Conservation (phyloP, 176 grass and related monocot species). For the Cenchrus purpureus region DNA sequence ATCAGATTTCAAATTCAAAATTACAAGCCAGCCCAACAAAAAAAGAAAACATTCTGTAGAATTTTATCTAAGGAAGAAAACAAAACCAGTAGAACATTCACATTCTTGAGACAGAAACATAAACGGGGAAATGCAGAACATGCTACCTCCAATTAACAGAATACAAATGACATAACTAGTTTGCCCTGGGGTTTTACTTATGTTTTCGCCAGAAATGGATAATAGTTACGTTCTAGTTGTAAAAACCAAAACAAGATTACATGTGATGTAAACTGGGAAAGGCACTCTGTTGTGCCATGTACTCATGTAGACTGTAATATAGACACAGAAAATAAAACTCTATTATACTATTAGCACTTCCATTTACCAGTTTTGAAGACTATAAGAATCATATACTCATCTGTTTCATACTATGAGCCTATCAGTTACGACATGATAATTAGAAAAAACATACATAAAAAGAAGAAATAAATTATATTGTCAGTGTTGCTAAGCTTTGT, state of each 20-base stretch:
- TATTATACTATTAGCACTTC: not conserved
- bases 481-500: not conserved
- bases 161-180: not conserved
- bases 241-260: not conserved
- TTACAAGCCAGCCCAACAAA: not conserved
- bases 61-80: not conserved
- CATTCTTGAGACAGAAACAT: not conserved
- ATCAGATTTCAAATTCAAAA: constrained; percentile 7
- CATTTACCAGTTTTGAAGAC: not conserved
- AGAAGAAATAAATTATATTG: not conserved
- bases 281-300: not conserved
- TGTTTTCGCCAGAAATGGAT: not conserved
- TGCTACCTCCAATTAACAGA: not conserved
- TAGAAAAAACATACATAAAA: not conserved
- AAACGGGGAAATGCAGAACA: not conserved
- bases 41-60: not conserved
- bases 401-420: constrained; percentile 7
- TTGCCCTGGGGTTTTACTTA: not conserved
- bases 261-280: constrained; percentile 17
- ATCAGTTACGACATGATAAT: constrained; percentile 12
- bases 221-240: not conserved
- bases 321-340: not conserved
- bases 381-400: constrained; percentile 1
- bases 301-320: not conserved
- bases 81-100: not conserved